Conservation (phyloP, 148 eudicot genomes). For the Nepenthes mirabilis region DNA sequence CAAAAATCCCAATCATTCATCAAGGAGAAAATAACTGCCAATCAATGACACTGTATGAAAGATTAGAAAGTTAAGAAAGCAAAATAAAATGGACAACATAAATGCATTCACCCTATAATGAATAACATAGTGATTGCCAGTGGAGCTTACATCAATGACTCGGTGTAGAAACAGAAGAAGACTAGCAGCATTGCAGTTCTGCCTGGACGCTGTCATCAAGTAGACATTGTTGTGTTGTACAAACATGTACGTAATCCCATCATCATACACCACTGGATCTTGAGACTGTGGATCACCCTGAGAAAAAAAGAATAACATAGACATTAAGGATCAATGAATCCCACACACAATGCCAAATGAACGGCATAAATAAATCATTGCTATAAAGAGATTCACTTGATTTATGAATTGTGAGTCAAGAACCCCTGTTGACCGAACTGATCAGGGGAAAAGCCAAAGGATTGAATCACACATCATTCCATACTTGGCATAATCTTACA, state of each 20-base stretch:
- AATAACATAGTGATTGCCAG: not conserved
- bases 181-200: slow-evolving; percentile 97
- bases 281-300: slow-evolving; percentile 24
- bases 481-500: not conserved
- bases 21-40: not conserved
- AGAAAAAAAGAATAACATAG: not conserved
- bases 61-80: too few relatives aligned
- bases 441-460: not conserved
- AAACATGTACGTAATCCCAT: slow-evolving; percentile 95
- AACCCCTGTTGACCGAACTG: too few relatives aligned
- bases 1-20: not conserved
- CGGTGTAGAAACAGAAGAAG: slow-evolving; percentile 89
- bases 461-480: not conserved
- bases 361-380: not conserved
- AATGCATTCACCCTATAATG: too few relatives aligned
- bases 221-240: slow-evolving; percentile 89
- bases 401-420: too few relatives aligned
- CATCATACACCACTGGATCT: slow-evolving; percentile 75
- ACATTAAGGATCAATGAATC: not conserved
- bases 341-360: not conserved
- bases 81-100: too few relatives aligned
- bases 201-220: slow-evolving; percentile 79
- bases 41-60: not conserved
- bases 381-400: not conserved
- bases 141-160: slow-evolving; percentile 22